These are phyloP conservation scores for Ganoderma boninense DNA, from an alignment of 1,284 basidiomycete genomes.

Conservation along the genomic window DNA sequence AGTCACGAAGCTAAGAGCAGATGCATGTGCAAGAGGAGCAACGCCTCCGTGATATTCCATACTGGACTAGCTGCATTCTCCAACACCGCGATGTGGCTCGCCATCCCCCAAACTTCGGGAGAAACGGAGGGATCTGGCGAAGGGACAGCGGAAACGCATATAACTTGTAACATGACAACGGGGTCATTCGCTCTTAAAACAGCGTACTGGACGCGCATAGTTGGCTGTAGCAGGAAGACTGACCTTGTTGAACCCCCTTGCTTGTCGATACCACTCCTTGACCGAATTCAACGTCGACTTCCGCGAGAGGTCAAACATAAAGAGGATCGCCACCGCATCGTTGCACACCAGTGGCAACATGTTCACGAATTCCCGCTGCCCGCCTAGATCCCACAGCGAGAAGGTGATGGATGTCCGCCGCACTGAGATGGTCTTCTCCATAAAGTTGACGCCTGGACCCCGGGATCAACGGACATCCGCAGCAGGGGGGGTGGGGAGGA, in stretches of 20 bases:
- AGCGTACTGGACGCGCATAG: background rate
- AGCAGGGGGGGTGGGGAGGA: background rate
- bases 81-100: background rate
- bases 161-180: background rate
- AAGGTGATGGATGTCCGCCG: constrained; percentile 98
- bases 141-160: background rate
- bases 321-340: constrained; percentile 97
- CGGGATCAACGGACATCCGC: background rate
- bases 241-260: constrained; percentile 97
- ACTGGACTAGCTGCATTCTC: background rate
- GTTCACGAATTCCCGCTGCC: constrained; percentile 98
- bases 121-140: background rate
- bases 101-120: background rate
- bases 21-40: background rate
- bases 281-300: constrained; percentile 98
- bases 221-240: constrained; percentile 32
- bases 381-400: constrained; percentile 99
- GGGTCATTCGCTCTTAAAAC: background rate
- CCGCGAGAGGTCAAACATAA: constrained; percentile 99
- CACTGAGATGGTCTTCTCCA: constrained; percentile 99
- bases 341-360: constrained; percentile 99
- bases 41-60: background rate
- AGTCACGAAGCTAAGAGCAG: background rate
- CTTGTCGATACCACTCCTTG: constrained; percentile 99
- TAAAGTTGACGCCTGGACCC: constrained; percentile 93